Percentiles rank a stretch among this genome's conserved stretches.
phyloP scores from a whole-genome alignment of 2,329 filamentous ascomycete species.

The Ceratocystis albifundus region DNA sequence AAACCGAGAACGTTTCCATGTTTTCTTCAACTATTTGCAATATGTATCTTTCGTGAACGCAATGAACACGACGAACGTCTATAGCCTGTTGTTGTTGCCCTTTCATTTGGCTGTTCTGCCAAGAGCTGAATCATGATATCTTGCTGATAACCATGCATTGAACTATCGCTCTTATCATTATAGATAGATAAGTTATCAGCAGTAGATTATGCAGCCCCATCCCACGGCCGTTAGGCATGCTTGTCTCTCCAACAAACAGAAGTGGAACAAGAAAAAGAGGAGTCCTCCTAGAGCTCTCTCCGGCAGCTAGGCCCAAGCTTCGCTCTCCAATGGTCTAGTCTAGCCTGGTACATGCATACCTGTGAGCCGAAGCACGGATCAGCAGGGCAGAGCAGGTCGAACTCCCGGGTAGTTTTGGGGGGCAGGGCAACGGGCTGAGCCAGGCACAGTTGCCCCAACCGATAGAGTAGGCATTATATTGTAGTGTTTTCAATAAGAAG shows the following conservation, averaged over 20 bases:
- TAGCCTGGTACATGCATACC: too few species aligned
- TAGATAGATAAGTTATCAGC: background rate
- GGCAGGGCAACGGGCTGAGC: background rate
- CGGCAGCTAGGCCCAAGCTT: slow-evolving; percentile 1
- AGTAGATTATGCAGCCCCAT: slow-evolving; percentile 12
- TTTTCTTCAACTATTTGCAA: too few species aligned
- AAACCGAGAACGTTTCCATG: too few species aligned
- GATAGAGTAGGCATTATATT: background rate
- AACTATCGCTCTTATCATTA: background rate
- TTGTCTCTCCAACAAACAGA: background rate
- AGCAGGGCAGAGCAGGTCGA: background rate
- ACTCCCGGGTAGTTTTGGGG: background rate
- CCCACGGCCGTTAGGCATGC: background rate
- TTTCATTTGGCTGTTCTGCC: background rate
- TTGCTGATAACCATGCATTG: background rate
- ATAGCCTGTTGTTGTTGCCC: background rate
- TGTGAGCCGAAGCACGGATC: background rate
- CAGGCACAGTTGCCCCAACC: background rate
- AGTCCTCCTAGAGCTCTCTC: background rate
- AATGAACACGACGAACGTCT: too few species aligned
- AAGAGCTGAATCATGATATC: background rate
- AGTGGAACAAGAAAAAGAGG: background rate
- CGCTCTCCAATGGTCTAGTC: background rate
- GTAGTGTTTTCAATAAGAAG: background rate
- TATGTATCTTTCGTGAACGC: too few species aligned